Conservation (phyloP, 176 grass and related monocot species). For the Oryza nivara region DNA sequence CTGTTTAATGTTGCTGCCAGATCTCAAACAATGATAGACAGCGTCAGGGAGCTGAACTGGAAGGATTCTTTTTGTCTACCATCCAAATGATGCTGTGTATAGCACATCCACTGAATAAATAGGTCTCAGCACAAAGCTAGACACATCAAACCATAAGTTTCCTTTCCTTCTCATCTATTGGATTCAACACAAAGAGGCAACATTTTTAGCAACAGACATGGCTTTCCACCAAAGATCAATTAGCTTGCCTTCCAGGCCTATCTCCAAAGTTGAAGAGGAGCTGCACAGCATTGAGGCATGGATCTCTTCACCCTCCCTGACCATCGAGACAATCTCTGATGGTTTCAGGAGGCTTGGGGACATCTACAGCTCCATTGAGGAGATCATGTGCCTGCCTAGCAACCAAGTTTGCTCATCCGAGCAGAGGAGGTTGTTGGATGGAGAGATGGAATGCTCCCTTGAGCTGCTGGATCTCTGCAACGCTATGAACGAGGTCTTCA, state of each 20-base stretch:
- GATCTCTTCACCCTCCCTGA: background rate
- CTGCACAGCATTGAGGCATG: slow-evolving; percentile 17
- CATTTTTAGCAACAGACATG: background rate
- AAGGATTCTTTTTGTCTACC: background rate
- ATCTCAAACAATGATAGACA: background rate
- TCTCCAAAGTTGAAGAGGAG: slow-evolving; percentile 30
- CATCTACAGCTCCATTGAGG: slow-evolving; percentile 23
- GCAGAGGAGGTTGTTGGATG: slow-evolving; percentile 36
- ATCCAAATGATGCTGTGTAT: background rate
- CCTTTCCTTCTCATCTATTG: background rate
- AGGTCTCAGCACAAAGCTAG: background rate
- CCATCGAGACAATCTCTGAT: background rate
- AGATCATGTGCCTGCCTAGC: slow-evolving; percentile 20
- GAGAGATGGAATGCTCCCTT: slow-evolving; percentile 30
- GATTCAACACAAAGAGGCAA: background rate
- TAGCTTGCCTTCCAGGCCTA: slow-evolving; percentile 38
- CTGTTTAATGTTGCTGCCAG: background rate
- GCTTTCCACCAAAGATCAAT: slow-evolving; percentile 37
- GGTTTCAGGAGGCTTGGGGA: slow-evolving; percentile 19
- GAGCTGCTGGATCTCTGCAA: slow-evolving; percentile 36
- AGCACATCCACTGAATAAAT: background rate
- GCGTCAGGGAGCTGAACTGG: background rate
- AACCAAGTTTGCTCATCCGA: slow-evolving; percentile 8
- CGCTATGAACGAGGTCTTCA: slow-evolving; percentile 2
- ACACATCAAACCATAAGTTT: slow-evolving; percentile 14